These are phyloP conservation scores for Nicotiana knightiana DNA, from an alignment of 257 asterid genomes.

Conservation along the genomic window DNA sequence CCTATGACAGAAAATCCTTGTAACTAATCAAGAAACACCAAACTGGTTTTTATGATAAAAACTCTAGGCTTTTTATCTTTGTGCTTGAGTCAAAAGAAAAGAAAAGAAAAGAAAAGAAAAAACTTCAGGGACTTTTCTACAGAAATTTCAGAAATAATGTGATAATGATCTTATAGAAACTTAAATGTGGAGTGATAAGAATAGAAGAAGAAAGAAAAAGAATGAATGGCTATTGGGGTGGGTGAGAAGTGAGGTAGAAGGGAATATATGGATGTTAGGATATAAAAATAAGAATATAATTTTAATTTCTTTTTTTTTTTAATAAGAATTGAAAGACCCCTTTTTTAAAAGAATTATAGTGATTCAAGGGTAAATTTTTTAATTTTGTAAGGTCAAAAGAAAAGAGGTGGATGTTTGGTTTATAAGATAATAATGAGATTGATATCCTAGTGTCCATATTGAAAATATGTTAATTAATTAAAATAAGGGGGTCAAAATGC, in stretches of 20 bases:
- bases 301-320: neutral
- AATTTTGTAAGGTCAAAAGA: neutral
- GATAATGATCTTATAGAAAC: slow-evolving; percentile 24
- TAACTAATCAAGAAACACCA: slow-evolving; percentile 23
- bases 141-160: slow-evolving; percentile 36
- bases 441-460: neutral
- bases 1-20: slow-evolving; percentile 18
- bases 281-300: neutral
- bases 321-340: neutral
- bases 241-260: slow-evolving; percentile 5
- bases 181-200: neutral
- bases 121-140: slow-evolving; percentile 22
- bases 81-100: neutral
- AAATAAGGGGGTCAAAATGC: neutral
- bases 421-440: neutral
- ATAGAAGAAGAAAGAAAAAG: neutral
- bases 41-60: slow-evolving; percentile 1
- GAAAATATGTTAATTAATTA: neutral
- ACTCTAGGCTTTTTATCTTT: slow-evolving; percentile 12
- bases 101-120: neutral
- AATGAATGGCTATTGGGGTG: slow-evolving; percentile 16
- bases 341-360: neutral
- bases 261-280: slow-evolving; percentile 29
- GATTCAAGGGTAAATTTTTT: neutral
- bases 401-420: neutral